Evolutionary conservation across 495 filamentous ascomycete genomes (phyloP), one percentile per base, ranked within the genome.

Genomic region (Penicillium parvum): DNA sequence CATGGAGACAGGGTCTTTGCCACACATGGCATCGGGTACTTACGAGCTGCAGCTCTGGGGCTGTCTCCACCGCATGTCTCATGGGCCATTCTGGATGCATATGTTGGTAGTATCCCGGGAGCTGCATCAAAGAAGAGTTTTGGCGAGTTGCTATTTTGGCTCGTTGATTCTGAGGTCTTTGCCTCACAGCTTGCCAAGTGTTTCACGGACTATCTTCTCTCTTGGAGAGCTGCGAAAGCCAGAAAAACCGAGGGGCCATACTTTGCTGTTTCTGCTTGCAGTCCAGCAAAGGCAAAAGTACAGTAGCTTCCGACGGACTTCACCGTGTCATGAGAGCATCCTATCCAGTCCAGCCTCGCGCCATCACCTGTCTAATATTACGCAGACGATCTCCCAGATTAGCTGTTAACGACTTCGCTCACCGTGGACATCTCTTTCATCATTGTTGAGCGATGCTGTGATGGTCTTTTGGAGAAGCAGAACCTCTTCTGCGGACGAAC

Each of bases 141-240:
- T 40, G 7, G 47, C 39, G 42, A 14, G 28, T 9, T 45, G 41
- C 48, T 57, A 59, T 52, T 56, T 55, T 58, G 49, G 55, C 43
- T 21, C 32, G 22, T 33, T 39, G 26, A 33, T 22, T 37, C 15
- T 43, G 16, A 34, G 27, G 26, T 30, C 30, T 41, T 40, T 26
- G 20, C 32, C 26, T 40, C 17, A 23, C 37, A 36, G 15, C 20
- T 32, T 23, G 37, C 40, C 23, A 35, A 40, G 47, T 25, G 32
- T 41, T 14, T 16, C 32, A 43, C 50, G 30, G 45, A 27, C 35
- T 32, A 45, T 38, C 15, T 6, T 22, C 22, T 7, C 16, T 28
- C 27, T 8, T 9, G 12, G 3, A 29, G 32, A 34, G 29, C 20
- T 26, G 47, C 38, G 3, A 45, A 45, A 42, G 17, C 36, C 25